Evolutionary conservation across 2,329 filamentous ascomycete genomes (phyloP), one percentile per base, ranked within the genome.

Genomic region (Fusarium hainanense): DNA sequence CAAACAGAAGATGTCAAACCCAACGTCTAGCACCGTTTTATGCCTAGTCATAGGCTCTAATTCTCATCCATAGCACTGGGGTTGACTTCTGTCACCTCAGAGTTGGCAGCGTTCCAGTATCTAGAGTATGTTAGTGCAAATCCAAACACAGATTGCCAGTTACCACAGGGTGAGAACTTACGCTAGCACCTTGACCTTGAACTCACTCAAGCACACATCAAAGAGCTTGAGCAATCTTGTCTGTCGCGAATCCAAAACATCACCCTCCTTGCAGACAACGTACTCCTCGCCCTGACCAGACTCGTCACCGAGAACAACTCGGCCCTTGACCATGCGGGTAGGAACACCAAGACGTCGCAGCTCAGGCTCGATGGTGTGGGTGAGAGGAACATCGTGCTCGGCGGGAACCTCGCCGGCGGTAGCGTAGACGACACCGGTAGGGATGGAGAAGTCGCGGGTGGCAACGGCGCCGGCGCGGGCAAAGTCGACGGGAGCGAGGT

Each of bases 181-280:
- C 77, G 94, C 94, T 79, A 92, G 83, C 71, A 97, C 83, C 76
- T 89, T 87, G 62, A 99, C 90, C 79, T 87, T 90, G 84, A 99
- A 99, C 83, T 98, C 94, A 62, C 93, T 93, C 82, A 96, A 89
- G 68, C 92, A 93, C 60, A 98, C 89, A 55, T 93, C 92, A 82
- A 99, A 98, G 76, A 97, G 86, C 88, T 98, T 98, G 81, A 99
- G 81, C 77, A 99, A 83, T 70, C 94, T 91, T 60, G 96, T 98
- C 86, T 99, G 96, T 75, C 95, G 88, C 72, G 92, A 94, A 81
- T 98, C 94, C 72, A 99, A 82, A 46, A 89, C 86, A 77, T 98
- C 89, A 13, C 95, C 96, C 80, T 94, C 90, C 76, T 89, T 90
- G 83, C 95, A 98, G 51, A 99, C 89, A 12, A 86, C 86, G 78